phyloP scores from a whole-genome alignment of 805 yeast genomes.

The Saccharomycopsis sp. region DNA sequence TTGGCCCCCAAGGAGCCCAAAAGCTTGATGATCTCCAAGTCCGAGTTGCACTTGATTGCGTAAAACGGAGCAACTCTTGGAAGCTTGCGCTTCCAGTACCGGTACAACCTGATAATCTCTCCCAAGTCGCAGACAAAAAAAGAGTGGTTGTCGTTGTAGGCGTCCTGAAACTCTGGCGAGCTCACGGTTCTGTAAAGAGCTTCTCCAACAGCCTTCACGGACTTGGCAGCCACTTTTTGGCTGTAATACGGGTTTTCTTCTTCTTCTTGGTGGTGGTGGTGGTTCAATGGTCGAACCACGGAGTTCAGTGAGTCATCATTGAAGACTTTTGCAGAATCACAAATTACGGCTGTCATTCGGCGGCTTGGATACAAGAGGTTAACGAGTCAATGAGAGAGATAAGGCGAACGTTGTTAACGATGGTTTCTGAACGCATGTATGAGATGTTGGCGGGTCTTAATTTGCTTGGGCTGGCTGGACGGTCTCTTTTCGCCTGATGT shows the following conservation, averaged over 20 bases:
- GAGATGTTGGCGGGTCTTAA: no score
- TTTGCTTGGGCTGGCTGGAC: no score
- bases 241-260: conserved; percentile 9
- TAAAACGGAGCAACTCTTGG: conserved; percentile 81
- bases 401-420: no score
- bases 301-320: neutral
- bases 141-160: conserved; percentile 68
- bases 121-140: conserved; percentile 84
- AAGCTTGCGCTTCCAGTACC: conserved; percentile 54
- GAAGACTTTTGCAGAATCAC: neutral
- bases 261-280: conserved; percentile 1
- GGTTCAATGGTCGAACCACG: neutral
- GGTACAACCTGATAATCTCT: conserved; percentile 50
- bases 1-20: conserved; percentile 59
- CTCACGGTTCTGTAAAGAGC: conserved; percentile 5
- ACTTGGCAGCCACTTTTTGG: neutral
- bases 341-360: conserved; percentile 20
- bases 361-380: no score
- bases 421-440: conserved; percentile 20
- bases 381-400: no score
- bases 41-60: conserved; percentile 92
- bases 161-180: conserved; percentile 28
- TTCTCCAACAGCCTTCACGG: conserved; percentile 6
- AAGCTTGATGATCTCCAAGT: conserved; percentile 45
- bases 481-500: no score